A percentile compares a stretch with the other conserved stretches of the same genome.
Conservation (phyloP, 1,139 yeast genomes). For the Candida sp. region DNA sequence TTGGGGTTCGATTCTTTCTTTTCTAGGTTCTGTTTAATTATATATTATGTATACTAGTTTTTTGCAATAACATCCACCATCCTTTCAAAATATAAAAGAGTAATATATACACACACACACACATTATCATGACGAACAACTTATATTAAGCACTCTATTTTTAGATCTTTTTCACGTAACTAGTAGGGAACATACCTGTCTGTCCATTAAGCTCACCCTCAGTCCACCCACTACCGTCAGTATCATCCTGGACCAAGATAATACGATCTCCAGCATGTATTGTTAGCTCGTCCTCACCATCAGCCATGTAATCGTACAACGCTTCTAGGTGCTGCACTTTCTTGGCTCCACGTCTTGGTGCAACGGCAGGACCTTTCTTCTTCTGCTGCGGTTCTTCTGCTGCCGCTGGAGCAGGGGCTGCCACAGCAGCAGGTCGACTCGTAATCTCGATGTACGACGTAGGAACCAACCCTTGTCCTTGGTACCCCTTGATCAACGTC, state of each 20-base stretch:
- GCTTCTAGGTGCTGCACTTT: conserved; percentile 72
- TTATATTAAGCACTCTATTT: neutral
- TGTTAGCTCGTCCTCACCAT: conserved; percentile 81
- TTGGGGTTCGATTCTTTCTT: neutral
- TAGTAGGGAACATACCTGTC: conserved; percentile 82
- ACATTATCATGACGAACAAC: too few species aligned
- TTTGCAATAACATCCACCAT: neutral
- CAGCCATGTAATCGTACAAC: conserved; percentile 78
- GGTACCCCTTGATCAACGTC: conserved; percentile 59
- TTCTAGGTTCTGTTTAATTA: conserved; percentile 1
- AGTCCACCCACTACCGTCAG: conserved; percentile 96
- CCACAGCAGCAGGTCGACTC: conserved; percentile 13
- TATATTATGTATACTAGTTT: conserved; percentile 2
- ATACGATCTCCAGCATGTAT: conserved; percentile 77
- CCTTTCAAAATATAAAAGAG: neutral
- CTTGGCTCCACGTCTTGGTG: conserved; percentile 82
- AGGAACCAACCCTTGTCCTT: conserved; percentile 82
- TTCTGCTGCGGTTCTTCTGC: conserved; percentile 20
- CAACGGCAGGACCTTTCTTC: conserved; percentile 77
- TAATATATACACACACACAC: neutral
- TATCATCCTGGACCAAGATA: conserved; percentile 65
- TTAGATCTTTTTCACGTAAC: conserved; percentile 57
- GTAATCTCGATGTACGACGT: conserved; percentile 72
- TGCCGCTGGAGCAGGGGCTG: conserved; percentile 4
- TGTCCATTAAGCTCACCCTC: conserved; percentile 82